phyloP scores from a whole-genome alignment of 23 red algal genomes.

The Gracilariopsis chorda region DNA sequence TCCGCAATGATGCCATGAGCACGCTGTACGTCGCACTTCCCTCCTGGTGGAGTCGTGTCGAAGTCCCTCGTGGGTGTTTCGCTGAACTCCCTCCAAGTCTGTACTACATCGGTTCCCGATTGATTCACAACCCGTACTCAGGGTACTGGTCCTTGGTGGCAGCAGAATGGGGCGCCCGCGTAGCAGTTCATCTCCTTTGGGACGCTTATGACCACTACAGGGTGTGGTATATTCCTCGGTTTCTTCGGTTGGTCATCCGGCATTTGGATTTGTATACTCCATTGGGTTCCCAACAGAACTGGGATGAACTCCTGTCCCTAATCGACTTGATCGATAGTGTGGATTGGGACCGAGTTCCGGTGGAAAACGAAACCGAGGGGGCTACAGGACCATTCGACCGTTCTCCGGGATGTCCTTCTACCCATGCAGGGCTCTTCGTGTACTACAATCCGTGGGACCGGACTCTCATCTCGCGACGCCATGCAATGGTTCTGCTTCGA shows the following conservation, averaged over 20 bases:
- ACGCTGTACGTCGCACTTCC: too few species aligned
- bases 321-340: neutral
- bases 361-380: too few species aligned
- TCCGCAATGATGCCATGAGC: too few species aligned
- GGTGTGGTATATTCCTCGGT: neutral
- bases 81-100: neutral
- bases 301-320: neutral
- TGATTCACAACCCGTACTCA: neutral
- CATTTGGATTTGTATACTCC: neutral
- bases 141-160: neutral
- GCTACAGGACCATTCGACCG: too few species aligned
- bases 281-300: neutral
- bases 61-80: too few species aligned
- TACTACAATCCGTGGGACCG: too few species aligned
- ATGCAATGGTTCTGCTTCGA: too few species aligned
- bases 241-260: neutral
- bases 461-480: too few species aligned
- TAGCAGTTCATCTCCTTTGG: neutral
- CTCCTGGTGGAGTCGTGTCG: too few species aligned
- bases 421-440: too few species aligned
- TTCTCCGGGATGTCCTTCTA: too few species aligned
- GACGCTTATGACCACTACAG: neutral
- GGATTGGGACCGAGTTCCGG: too few species aligned
- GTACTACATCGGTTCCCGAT: neutral
- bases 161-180: neutral